Percentiles rank a stretch among this genome's conserved stretches.
Conservation (phyloP, 2,329 filamentous ascomycete genomes). For the Fusarium sp. region DNA sequence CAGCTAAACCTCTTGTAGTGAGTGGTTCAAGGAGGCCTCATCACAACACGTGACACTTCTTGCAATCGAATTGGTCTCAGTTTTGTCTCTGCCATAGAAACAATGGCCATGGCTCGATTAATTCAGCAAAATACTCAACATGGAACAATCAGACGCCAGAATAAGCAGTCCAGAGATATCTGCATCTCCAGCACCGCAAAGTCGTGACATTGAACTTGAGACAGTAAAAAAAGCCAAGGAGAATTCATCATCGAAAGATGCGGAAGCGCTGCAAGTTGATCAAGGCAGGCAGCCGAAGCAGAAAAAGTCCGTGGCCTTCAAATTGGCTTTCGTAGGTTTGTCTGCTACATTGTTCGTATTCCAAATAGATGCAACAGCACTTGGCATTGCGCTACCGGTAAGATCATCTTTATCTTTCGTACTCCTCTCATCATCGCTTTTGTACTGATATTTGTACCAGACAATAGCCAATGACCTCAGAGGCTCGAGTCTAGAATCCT, state of each 20-base stretch:
- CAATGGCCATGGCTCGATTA: fast-evolving
- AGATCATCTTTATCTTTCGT: background rate
- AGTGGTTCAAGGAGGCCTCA: slow-evolving; percentile 4
- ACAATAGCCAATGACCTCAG: slow-evolving; percentile 15
- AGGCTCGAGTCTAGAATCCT: slow-evolving; percentile 12
- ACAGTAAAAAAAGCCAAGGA: background rate
- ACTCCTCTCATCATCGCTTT: background rate
- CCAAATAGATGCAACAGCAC: slow-evolving; percentile 14
- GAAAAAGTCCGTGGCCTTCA: slow-evolving; percentile 13
- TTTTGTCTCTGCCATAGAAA: too few relatives aligned
- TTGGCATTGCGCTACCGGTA: slow-evolving; percentile 14
- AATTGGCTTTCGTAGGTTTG: slow-evolving; percentile 3
- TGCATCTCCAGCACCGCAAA: background rate
- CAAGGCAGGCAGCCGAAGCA: background rate
- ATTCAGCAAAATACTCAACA: background rate
- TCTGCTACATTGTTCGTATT: slow-evolving; percentile 7
- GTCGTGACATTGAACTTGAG: background rate
- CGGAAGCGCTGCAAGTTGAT: background rate
- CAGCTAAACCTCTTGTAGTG: background rate
- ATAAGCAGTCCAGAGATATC: background rate
- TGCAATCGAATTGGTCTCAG: background rate
- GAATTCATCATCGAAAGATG: background rate
- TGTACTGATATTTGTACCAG: background rate
- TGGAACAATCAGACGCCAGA: background rate
- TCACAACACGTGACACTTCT: background rate